Percentiles rank a stretch among this genome's conserved stretches.
Evolutionary conservation across 352 stramenopile species (phyloP).

Genomic region (Paralagenidium karlingii): DNA sequence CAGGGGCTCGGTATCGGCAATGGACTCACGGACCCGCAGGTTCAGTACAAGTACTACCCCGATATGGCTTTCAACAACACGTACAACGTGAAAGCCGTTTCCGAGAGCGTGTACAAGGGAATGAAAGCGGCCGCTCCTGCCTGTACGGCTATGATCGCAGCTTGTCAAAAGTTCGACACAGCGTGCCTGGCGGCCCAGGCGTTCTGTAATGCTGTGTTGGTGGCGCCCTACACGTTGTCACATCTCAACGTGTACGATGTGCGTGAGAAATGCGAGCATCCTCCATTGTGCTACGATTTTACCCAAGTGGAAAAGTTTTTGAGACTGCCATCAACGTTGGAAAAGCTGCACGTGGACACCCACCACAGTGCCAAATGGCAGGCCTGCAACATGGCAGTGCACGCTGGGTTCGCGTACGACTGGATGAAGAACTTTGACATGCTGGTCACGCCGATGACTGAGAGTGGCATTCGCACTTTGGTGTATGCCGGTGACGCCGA

Average conservation of each 20-base stretch:
- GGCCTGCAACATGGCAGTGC: conserved; percentile 92
- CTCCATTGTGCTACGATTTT: conserved; percentile 94
- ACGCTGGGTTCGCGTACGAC: conserved; percentile 88
- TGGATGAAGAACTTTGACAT: conserved; percentile 97
- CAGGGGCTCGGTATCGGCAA: conserved; percentile 93
- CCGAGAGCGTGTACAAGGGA: conserved; percentile 37
- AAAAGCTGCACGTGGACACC: conserved; percentile 77
- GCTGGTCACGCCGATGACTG: conserved; percentile 84
- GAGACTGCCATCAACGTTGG: conserved; percentile 54
- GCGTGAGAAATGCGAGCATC: conserved; percentile 80
- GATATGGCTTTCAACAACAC: conserved; percentile 90
- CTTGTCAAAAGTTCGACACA: conserved; percentile 67
- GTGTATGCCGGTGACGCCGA: conserved; percentile 96
- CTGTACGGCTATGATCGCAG: conserved; percentile 68
- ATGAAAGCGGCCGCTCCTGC: conserved; percentile 51
- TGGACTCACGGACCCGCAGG: conserved; percentile 88
- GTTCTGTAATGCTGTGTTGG: conserved; percentile 82
- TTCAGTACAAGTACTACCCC: conserved; percentile 79
- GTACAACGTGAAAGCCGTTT: conserved; percentile 62
- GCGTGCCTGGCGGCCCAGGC: conserved; percentile 79
- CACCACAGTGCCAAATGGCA: conserved; percentile 79
- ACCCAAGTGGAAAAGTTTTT: conserved; percentile 86
- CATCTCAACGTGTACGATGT: conserved; percentile 86
- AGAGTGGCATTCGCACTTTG: conserved; percentile 82
- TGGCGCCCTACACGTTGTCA: conserved; percentile 33